Conservation (phyloP, 768 basidiomycete genomes). For the Infundibulicybe gibba region DNA sequence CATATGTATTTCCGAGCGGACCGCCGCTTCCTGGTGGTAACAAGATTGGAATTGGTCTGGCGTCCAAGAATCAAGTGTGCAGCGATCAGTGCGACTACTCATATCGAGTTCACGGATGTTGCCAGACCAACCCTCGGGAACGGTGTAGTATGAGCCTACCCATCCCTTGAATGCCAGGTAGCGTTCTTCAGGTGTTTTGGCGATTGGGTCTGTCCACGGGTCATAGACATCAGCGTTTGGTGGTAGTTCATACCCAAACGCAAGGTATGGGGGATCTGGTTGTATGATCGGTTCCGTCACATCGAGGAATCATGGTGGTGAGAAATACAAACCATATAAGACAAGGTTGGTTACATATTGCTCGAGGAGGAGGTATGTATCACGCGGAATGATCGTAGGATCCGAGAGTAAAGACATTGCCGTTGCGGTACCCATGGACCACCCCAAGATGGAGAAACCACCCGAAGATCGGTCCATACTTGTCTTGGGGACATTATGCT, state of each 20-base stretch:
- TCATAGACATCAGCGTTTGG: constrained; percentile 12
- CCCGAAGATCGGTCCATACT: constrained; percentile 21
- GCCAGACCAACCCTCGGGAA: constrained; percentile 11
- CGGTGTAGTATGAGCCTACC: constrained; percentile 25
- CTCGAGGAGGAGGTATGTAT: constrained; percentile 18
- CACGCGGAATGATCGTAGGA: constrained; percentile 14
- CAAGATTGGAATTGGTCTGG: constrained; percentile 13
- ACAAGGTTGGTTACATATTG: constrained; percentile 26
- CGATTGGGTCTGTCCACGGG: constrained; percentile 17
- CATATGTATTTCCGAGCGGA: constrained; percentile 15
- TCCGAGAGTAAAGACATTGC: constrained; percentile 24
- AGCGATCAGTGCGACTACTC: constrained; percentile 11
- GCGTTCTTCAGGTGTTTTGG: constrained; percentile 16
- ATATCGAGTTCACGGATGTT: constrained; percentile 15
- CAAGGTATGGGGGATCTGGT: constrained; percentile 23
- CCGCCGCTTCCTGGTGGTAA: constrained; percentile 10
- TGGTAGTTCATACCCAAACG: constrained; percentile 23
- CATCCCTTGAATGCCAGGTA: constrained; percentile 19
- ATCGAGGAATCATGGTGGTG: not conserved
- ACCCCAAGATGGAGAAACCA: constrained; percentile 33
- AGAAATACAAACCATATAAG: constrained; percentile 24
- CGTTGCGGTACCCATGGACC: constrained; percentile 31
- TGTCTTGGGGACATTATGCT: constrained; percentile 20
- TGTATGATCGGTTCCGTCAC: constrained; percentile 3
- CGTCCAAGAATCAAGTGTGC: constrained; percentile 17